Evolutionary conservation across 2,329 filamentous ascomycete species (phyloP), one percentile per base, ranked within the genome.

Genomic region (Fusarium liriodendri): DNA sequence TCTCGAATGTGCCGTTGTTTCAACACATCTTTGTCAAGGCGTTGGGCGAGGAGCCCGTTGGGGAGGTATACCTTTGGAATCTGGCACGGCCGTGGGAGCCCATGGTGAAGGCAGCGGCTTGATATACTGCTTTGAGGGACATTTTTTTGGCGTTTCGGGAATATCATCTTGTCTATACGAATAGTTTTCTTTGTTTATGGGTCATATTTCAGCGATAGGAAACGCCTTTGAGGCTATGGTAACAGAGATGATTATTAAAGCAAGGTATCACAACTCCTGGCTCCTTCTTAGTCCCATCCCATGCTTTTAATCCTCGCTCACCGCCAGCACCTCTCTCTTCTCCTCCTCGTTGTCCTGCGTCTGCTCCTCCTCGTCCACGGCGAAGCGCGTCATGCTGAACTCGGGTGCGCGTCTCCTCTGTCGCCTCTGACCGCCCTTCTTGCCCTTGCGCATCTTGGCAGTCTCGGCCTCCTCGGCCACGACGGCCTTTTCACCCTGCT

Each of bases 401-500:
- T 90, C 89, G 38, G 86, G 87, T 66, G 85, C 81, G 61, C 80
- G 82, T 76, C 82, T 83, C 55, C 82, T 80, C 73, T 82, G 75
- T 5, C 63, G 37, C 9, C 66, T 75, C 52, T 78, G 70, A 7
- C 78, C 72, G 18, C 81, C 79, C 65, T 82, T 84, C 74, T 82
- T 80, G 68, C 76, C 83, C 70, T 79, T 81, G 58, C 82, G 79
- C 74, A 80, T 69, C 69, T 76, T 76, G 4, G 82, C 80, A 25
- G 82, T 80, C 69, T 89, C 85, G 10, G 87, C 85, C 55, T 89
- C 84, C 33, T 82, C 79, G 42, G 78, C 75, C 20, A 84, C 79
- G 0, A 93, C 84, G 29, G 84, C 84, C 74, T 84, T 85, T 83
- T 97, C 95, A 27, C 91, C 92, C 22, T 90, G 89, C 50, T 89